Conservation (phyloP, 2,329 filamentous ascomycete genomes). For the Aureobasidium sp. region DNA sequence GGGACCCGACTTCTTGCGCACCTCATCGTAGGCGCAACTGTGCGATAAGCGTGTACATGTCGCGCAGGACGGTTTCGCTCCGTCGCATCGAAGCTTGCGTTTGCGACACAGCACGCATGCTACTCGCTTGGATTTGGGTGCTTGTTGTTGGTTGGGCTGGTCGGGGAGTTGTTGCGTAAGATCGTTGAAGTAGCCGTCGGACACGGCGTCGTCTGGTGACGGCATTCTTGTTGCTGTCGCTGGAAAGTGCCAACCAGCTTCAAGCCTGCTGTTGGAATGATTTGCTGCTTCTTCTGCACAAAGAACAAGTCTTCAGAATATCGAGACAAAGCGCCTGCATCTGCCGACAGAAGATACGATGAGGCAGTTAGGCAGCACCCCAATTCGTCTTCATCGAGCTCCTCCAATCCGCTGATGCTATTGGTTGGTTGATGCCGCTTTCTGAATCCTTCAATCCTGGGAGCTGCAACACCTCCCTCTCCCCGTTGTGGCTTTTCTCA, state of each 20-base stretch:
- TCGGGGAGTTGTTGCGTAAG: slow-evolving; percentile 38
- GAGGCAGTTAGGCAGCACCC: slow-evolving; percentile 5
- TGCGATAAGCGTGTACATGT: slow-evolving; percentile 83
- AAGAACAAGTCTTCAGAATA: not conserved
- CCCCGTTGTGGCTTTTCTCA: not conserved
- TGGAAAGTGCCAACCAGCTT: not conserved
- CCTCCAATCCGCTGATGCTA: not conserved
- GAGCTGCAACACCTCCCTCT: not conserved
- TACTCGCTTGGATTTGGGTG: slow-evolving; percentile 61
- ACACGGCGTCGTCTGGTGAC: slow-evolving; percentile 10
- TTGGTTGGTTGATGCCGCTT: not conserved
- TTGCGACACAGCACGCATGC: slow-evolving; percentile 92
- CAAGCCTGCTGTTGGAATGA: not conserved
- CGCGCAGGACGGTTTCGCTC: slow-evolving; percentile 71
- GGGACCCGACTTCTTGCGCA: slow-evolving; percentile 86
- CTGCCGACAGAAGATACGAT: not conserved
- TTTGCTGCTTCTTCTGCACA: not conserved
- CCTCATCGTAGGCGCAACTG: slow-evolving; percentile 82
- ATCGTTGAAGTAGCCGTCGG: slow-evolving; percentile 45
- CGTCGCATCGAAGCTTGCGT: slow-evolving; percentile 86
- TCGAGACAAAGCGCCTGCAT: not conserved
- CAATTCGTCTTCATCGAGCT: not conserved
- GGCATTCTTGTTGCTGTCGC: not conserved
- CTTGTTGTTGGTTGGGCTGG: slow-evolving; percentile 25
- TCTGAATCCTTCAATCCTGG: slow-evolving; percentile 2